These are phyloP conservation scores for Coniferiporia weirii DNA, from an alignment of 1,284 basidiomycete species.

Conservation along the genomic window DNA sequence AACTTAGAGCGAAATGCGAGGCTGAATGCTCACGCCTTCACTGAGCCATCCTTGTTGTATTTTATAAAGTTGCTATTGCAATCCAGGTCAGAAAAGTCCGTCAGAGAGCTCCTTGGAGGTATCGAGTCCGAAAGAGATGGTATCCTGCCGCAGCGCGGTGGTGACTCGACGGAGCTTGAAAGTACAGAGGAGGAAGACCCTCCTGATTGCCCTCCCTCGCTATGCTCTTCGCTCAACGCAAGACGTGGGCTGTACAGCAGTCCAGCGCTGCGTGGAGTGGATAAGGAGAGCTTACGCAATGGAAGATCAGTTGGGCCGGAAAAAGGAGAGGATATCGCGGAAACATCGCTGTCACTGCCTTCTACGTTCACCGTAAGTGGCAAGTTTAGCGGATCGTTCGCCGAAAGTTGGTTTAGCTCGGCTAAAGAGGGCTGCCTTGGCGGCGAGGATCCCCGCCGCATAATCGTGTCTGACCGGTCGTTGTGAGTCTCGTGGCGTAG, in stretches of 20 bases:
- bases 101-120: background rate
- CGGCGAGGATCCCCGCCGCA: background rate
- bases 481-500: background rate
- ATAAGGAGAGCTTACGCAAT: background rate
- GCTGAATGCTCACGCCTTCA: background rate
- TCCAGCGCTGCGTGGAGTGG: background rate
- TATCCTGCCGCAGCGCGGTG: background rate
- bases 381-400: background rate
- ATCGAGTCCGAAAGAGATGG: background rate
- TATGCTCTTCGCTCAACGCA: background rate
- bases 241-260: background rate
- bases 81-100: constrained; percentile 5
- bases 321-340: background rate
- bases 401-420: background rate
- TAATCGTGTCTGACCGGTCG: background rate
- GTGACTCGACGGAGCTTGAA: constrained; percentile 8
- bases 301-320: background rate
- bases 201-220: background rate
- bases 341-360: background rate
- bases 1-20: background rate
- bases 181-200: constrained; percentile 6
- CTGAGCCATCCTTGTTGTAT: constrained; percentile 1
- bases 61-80: background rate
- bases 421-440: background rate
- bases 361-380: background rate